phyloP scores from a whole-genome alignment of 352 stramenopile species.

The Phytophthora hibernalis region DNA sequence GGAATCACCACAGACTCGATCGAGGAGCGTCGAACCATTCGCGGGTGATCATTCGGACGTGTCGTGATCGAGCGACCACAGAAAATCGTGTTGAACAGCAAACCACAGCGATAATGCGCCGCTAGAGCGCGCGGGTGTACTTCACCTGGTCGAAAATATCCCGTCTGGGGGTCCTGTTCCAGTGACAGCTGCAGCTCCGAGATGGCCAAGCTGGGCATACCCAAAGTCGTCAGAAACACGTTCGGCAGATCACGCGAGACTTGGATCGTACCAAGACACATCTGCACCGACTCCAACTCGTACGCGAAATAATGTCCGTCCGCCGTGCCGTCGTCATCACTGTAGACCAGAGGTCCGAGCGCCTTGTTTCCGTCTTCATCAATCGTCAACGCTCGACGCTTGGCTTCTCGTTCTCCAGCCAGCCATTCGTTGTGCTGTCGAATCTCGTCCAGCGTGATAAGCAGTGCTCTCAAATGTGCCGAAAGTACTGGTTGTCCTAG shows the following conservation, averaged over 20 bases:
- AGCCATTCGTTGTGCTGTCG: slow-evolving; percentile 27
- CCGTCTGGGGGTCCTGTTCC: slow-evolving; percentile 27
- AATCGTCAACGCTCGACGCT: slow-evolving; percentile 6
- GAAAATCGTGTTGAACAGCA: slow-evolving; percentile 41
- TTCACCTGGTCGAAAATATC: slow-evolving; percentile 4
- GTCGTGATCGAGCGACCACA: slow-evolving; percentile 24
- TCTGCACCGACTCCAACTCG: slow-evolving; percentile 41
- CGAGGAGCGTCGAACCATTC: slow-evolving; percentile 13
- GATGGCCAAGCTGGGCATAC: slow-evolving; percentile 19
- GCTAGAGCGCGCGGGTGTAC: slow-evolving; percentile 15
- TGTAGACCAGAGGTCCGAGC: not conserved
- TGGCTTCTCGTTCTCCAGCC: not conserved
- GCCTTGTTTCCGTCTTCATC: slow-evolving; percentile 17
- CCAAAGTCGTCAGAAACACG: slow-evolving; percentile 28
- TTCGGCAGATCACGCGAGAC: slow-evolving; percentile 25
- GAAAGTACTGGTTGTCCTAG: slow-evolving; percentile 27
- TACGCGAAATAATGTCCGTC: slow-evolving; percentile 44
- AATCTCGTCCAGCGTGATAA: slow-evolving; percentile 36
- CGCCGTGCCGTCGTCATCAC: slow-evolving; percentile 18
- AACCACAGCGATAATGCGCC: slow-evolving; percentile 19
- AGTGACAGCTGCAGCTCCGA: slow-evolving; percentile 41
- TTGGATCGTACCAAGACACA: slow-evolving; percentile 37
- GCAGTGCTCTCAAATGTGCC: slow-evolving; percentile 30
- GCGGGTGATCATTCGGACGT: slow-evolving; percentile 13
- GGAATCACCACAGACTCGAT: slow-evolving; percentile 40